Conservation (phyloP, 805 yeast genomes). For the Metschnikowia noctiluminum region DNA sequence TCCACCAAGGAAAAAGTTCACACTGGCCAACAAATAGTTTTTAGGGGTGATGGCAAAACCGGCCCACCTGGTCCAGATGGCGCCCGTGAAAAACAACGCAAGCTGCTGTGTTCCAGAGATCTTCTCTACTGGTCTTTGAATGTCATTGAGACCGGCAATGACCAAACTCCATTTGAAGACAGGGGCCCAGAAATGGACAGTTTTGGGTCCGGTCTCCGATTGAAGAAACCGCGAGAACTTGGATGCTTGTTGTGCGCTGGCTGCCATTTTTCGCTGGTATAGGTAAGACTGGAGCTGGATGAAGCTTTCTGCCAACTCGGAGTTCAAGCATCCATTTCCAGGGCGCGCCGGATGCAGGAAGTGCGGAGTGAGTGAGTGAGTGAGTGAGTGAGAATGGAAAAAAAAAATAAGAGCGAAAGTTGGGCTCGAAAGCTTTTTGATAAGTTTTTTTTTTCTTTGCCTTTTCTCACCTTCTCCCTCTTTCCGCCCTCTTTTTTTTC, state of each 20-base stretch:
- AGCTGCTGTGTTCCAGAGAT: constrained; percentile 85
- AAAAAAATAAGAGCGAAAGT: too few relatives aligned
- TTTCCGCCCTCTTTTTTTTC: too few relatives aligned
- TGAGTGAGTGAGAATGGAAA: neutral
- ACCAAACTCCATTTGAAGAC: constrained; percentile 79
- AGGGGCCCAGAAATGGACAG: constrained; percentile 95
- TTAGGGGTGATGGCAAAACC: constrained; percentile 83
- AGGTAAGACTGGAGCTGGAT: neutral
- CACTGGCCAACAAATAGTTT: constrained; percentile 83
- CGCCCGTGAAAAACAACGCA: constrained; percentile 87
- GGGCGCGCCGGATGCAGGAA: constrained; percentile 9
- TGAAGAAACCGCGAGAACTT: constrained; percentile 69
- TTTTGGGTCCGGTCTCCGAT: constrained; percentile 92
- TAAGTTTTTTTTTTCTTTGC: too few relatives aligned
- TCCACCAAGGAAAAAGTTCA: constrained; percentile 86
- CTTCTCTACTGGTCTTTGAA: constrained; percentile 86
- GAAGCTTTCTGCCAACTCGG: constrained; percentile 1
- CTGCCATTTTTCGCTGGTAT: constrained; percentile 20
- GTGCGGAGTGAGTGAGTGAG: constrained; percentile 5
- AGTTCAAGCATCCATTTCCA: constrained; percentile 10
- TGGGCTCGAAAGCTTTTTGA: too few relatives aligned
- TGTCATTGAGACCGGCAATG: constrained; percentile 84
- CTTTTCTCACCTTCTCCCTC: too few relatives aligned
- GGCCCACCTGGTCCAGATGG: constrained; percentile 98
- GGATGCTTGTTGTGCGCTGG: constrained; percentile 36